Evolutionary conservation across 2,329 filamentous ascomycete species (phyloP), one percentile per base, ranked within the genome.

Genomic region (Ascochyta koolunga): DNA sequence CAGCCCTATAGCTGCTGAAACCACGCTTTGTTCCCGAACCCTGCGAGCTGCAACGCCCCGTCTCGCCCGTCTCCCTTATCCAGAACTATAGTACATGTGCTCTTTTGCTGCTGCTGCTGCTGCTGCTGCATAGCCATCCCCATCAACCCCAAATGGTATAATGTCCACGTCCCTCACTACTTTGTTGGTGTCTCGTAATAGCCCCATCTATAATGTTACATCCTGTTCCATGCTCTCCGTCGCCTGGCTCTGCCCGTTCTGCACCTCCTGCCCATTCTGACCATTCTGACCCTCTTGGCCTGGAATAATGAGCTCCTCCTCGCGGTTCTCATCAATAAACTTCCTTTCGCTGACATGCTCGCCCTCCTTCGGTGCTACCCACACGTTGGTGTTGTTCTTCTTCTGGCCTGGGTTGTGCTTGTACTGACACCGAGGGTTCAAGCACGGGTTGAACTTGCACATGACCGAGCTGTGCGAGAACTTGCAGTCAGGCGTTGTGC

Each of bases 401-500:
- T 84, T 83, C 71, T 99, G 95, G 11, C 93, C 95, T 49, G 96
- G 91, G 35, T 87, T 89, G 75, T 99, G 95, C 76, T 92, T 92
- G 79, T 91, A 98, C 4, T 87, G 82, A 74, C 95, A 99, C 65
- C 80, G 84, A n/a, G 89, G 85, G 78, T 97, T 97, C 60, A 91
- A 84, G 77, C 95, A 99, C 0, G 93, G 95, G 64, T 87, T 93
- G 78, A 89, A 98, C 72, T 87, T 92, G 86, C 95, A 99, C 74
- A 89, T 84, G 41, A 88, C 90, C 73, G 88, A 87, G 63, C 89
- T 79, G 77, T 99, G 95, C 11, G 90, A 93, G 72, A 96, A 99
- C 65, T 91, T 92, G 84, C 95, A 99, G 56, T 87, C 86, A 11
- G 87, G 79, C 4, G 86, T 86, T 31, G 87, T 87, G 80, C 95